These are phyloP conservation scores for Boehmeria nivea DNA, from an alignment of 306 rosid species.

Conservation along the genomic window DNA sequence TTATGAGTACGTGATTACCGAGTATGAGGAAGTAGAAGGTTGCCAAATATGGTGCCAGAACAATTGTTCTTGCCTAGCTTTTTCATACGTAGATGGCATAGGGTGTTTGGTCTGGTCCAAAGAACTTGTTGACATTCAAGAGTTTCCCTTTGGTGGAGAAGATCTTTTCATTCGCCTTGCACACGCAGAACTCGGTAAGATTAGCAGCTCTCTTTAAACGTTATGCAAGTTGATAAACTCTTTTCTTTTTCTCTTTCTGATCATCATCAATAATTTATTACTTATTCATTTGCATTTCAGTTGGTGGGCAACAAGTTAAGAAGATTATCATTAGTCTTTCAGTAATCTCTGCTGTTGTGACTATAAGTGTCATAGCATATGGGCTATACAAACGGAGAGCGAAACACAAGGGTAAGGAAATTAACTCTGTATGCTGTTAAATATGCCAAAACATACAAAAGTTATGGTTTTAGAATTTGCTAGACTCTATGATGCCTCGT, in stretches of 20 bases:
- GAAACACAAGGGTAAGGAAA: neutral
- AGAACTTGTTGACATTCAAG: conserved; percentile 14
- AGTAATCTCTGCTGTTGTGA: neutral
- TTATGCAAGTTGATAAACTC: no score
- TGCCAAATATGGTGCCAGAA: conserved; percentile 21
- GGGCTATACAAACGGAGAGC: conserved; percentile 1
- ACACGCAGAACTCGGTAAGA: conserved; percentile 35
- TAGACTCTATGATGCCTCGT: no score
- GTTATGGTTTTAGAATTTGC: no score
- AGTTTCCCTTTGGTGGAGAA: neutral
- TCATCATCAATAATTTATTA: no score
- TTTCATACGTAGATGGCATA: conserved; percentile 1
- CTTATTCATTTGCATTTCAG: no score
- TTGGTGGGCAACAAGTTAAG: neutral
- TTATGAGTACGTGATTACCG: conserved; percentile 4
- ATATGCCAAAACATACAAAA: no score
- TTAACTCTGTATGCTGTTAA: neutral
- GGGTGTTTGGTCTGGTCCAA: conserved; percentile 29
- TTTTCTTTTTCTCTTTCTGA: no score
- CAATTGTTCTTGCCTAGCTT: conserved; percentile 35
- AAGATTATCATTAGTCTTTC: conserved; percentile 13
- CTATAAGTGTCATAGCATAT: neutral
- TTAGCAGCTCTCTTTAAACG: neutral
- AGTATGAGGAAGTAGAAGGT: neutral
- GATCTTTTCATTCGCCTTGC: conserved; percentile 20